These are phyloP conservation scores for Rhodotorula babjevae DNA, from an alignment of 768 basidiomycete genomes.

Conservation along the genomic window DNA sequence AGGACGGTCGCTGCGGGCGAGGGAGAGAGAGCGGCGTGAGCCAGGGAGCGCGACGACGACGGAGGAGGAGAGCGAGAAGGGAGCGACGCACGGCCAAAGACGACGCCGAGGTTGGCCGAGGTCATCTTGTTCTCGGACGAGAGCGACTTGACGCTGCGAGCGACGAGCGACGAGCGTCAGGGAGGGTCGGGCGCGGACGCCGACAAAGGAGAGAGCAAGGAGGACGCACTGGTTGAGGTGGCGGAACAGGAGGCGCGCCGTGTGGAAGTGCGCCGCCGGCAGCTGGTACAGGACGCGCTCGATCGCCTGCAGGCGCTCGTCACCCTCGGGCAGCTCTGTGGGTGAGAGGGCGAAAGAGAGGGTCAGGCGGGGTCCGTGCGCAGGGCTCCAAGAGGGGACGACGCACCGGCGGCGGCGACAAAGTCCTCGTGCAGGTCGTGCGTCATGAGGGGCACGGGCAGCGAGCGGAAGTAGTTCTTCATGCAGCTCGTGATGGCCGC, in stretches of 20 bases:
- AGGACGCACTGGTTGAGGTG: slow-evolving; percentile 73
- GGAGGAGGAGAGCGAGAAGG: slow-evolving; percentile 5
- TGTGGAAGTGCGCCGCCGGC: slow-evolving; percentile 82
- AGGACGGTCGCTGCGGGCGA: slow-evolving; percentile 73
- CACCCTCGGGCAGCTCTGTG: slow-evolving; percentile 35
- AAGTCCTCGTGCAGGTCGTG: slow-evolving; percentile 87
- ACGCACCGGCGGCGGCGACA: slow-evolving; percentile 64
- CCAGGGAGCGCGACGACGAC: slow-evolving; percentile 3
- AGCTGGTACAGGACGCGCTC: slow-evolving; percentile 68
- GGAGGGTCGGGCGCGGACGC: too few relatives aligned
- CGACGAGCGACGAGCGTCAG: slow-evolving; percentile 3
- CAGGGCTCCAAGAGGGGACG: not conserved
- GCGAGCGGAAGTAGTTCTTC: slow-evolving; percentile 90
- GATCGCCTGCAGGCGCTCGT: slow-evolving; percentile 50
- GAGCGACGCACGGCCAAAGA: slow-evolving; percentile 83
- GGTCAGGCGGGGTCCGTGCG: not conserved
- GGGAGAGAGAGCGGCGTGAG: slow-evolving; percentile 4
- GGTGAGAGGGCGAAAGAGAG: too few relatives aligned
- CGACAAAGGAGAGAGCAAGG: too few relatives aligned
- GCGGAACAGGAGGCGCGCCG: slow-evolving; percentile 71
- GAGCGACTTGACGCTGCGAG: slow-evolving; percentile 58
- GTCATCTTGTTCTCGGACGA: slow-evolving; percentile 83
- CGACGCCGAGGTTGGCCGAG: slow-evolving; percentile 88
- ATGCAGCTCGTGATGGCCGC: slow-evolving; percentile 89
- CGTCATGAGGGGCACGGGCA: slow-evolving; percentile 85